phyloP scores from a whole-genome alignment of 2,329 filamentous ascomycete genomes.

The Colletotrichum simmondsii region DNA sequence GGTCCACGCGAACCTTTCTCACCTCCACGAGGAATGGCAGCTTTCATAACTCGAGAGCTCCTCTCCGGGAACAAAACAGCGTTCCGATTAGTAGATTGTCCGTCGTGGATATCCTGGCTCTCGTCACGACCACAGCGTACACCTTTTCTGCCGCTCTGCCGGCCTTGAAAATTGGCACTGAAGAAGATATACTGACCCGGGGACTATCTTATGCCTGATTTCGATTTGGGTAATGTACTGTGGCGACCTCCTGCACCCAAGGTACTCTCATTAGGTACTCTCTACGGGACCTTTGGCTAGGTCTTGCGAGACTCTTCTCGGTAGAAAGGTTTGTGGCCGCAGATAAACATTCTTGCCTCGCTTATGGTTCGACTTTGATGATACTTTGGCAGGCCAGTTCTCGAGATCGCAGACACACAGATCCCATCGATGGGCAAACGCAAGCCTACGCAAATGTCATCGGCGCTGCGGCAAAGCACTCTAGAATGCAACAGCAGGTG shows the following conservation, averaged over 20 bases:
- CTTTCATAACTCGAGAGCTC: background rate
- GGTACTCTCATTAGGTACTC: background rate
- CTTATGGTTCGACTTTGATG: background rate
- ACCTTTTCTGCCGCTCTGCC: background rate
- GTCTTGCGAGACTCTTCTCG: constrained; percentile 5
- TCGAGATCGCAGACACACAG: background rate
- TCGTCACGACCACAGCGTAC: background rate
- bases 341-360: constrained; percentile 7
- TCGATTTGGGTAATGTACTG: background rate
- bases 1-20: constrained; percentile 3
- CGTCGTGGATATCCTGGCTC: constrained; percentile 8
- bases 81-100: background rate
- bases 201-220: background rate
- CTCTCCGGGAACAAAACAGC: background rate
- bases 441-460: background rate
- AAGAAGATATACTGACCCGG: constrained; percentile 14
- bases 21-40: background rate
- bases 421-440: background rate
- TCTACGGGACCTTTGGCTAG: background rate
- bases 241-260: background rate
- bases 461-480: background rate
- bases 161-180: background rate
- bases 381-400: background rate
- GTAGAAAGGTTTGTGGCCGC: background rate
- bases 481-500: background rate